Conservation (phyloP, 176 grass and related monocot species). For the Areca catechu region DNA sequence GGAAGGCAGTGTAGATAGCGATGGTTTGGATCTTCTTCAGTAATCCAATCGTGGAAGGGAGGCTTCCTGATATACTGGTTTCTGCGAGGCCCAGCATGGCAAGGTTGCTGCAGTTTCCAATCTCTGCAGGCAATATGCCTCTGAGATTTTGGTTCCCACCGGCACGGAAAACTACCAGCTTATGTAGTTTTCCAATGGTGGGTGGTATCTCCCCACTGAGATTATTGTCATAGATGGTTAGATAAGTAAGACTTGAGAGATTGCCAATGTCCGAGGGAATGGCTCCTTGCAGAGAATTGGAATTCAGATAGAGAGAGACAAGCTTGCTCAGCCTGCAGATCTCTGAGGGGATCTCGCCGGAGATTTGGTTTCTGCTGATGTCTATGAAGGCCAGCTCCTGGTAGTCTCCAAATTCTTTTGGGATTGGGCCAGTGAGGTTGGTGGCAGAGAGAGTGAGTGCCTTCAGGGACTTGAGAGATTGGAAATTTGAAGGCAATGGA, state of each 20-base stretch:
- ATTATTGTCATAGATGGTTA: constrained; percentile 73
- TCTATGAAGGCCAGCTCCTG: constrained; percentile 45
- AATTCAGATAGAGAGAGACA: constrained; percentile 44
- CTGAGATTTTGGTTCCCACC: constrained; percentile 76
- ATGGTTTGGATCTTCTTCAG: constrained; percentile 85
- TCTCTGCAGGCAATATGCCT: constrained; percentile 64
- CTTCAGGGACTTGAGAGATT: constrained; percentile 41
- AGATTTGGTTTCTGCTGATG: constrained; percentile 62
- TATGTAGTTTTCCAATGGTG: constrained; percentile 61
- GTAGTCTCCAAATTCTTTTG: constrained; percentile 40
- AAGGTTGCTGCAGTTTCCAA: constrained; percentile 55
- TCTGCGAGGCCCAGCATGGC: constrained; percentile 75
- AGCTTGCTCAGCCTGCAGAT: constrained; percentile 62
- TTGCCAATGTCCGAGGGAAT: constrained; percentile 62
- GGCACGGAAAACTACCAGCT: constrained; percentile 69
- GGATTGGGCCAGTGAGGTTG: constrained; percentile 71
- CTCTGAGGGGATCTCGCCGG: constrained; percentile 55
- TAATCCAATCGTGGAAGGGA: constrained; percentile 69
- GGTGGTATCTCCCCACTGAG: constrained; percentile 47
- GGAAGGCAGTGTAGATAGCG: constrained; percentile 70
- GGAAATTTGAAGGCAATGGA: constrained; percentile 36
- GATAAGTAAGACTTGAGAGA: constrained; percentile 42
- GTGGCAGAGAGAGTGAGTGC: constrained; percentile 54
- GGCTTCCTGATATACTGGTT: constrained; percentile 59
- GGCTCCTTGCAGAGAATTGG: constrained; percentile 57